phyloP scores from a whole-genome alignment of 176 grass and related monocot species.

The Lolium multiflorum region DNA sequence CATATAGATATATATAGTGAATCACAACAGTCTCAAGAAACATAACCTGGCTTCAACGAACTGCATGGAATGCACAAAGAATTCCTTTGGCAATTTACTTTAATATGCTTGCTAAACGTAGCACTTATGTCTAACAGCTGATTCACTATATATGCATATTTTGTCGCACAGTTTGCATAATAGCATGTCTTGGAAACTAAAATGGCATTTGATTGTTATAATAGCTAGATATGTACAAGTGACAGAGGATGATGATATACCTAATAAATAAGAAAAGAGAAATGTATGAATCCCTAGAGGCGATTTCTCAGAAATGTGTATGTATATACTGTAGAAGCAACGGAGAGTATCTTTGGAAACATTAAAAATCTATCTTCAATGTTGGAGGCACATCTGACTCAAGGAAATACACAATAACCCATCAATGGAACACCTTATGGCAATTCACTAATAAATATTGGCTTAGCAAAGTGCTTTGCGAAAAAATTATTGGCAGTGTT shows the following conservation, averaged over 20 bases:
- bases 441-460: not conserved
- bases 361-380: not conserved
- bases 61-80: not conserved
- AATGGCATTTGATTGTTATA: too few species aligned
- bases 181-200: too few species aligned
- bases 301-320: too few species aligned
- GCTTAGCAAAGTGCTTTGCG: not conserved
- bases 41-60: not conserved
- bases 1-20: too few species aligned
- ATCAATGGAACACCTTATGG: too few species aligned
- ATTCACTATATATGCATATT: not conserved
- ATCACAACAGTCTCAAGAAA: not conserved
- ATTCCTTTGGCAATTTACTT: not conserved
- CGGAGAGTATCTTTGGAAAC: not conserved
- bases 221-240: too few species aligned
- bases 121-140: not conserved
- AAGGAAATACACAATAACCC: not conserved
- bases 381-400: not conserved
- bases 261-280: too few species aligned
- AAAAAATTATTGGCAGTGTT: not conserved
- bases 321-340: too few species aligned
- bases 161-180: not conserved
- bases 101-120: not conserved
- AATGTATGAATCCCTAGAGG: too few species aligned
- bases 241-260: too few species aligned